Percentiles rank a stretch among this genome's conserved stretches.
phyloP scores from a whole-genome alignment of 2,329 filamentous ascomycete species.

The Ophiocordyceps robertsii region DNA sequence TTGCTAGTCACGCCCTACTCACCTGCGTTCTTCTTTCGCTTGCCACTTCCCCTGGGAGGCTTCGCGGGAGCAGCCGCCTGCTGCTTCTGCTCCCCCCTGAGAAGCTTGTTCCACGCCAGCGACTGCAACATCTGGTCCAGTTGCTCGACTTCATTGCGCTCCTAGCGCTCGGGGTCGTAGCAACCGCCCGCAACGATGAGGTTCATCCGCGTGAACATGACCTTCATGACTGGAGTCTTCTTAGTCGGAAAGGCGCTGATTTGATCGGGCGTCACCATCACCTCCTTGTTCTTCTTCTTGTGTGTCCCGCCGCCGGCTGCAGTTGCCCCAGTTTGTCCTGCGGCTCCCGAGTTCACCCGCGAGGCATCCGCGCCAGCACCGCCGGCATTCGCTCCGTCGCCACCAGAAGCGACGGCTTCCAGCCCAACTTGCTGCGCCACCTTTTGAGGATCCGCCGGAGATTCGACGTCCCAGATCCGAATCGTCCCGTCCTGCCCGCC shows the following conservation, averaged over 20 bases:
- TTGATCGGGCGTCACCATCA: constrained; percentile 81
- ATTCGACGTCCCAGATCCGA: constrained; percentile 80
- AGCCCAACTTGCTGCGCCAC: constrained; percentile 31
- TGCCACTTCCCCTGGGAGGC: neutral
- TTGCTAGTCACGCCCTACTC: neutral
- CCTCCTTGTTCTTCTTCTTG: constrained; percentile 80
- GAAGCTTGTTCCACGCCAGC: neutral
- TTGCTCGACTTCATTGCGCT: neutral
- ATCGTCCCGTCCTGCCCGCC: constrained; percentile 88
- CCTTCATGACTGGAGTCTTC: constrained; percentile 88
- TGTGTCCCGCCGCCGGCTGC: constrained; percentile 17
- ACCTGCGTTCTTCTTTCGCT: neutral
- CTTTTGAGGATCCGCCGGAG: constrained; percentile 52
- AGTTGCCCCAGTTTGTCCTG: constrained; percentile 13
- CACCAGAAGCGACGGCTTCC: constrained; percentile 26
- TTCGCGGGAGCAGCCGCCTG: neutral
- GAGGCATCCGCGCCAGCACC: constrained; percentile 3
- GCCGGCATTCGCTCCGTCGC: constrained; percentile 23
- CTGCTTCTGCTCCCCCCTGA: neutral
- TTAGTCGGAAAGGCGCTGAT: constrained; percentile 93
- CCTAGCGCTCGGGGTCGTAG: constrained; percentile 40
- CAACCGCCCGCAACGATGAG: constrained; percentile 74
- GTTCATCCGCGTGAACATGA: constrained; percentile 91
- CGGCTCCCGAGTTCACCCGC: constrained; percentile 9
- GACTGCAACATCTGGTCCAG: neutral